Base-by-base conservation (phyloP, 192 early-diverging fungal species). In the Backusella luteola region DNA sequence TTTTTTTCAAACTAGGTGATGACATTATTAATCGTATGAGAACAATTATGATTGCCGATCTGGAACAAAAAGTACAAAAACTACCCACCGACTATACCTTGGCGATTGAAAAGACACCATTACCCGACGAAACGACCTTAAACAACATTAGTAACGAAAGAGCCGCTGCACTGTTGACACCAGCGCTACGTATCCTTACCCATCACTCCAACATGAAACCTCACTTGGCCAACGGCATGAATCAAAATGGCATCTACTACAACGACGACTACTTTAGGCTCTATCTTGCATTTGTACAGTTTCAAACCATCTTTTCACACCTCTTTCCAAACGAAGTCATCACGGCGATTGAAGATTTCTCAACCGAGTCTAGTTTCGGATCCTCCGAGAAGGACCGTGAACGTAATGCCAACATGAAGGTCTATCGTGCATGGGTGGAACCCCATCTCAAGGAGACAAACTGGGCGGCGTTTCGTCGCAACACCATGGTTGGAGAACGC, bases 161-260 rank as follows among this genome's bases (percentile, higher is more conserved):
- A 42, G 49, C 53, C 6, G 66, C 56, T 1, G 72, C 79, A 67
- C 66, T 71, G 1, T 69, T 84, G 26, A 71, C 71, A 39, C 82
- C 78, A 1, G 69, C 79, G 6, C 34, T 80, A 9, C 39, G 49
- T 15, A 75, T 80, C 9, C 69, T 84, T 9, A 78, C 76, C 4
- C 6, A 39, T 1, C 77, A 80, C 34, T 74, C 76, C 19, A 84
- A 80, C 52, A 74, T 80, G 79, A 84, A 84, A 72, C 82, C 82
- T 2, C 82, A 84, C 68, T 34, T 80, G 35, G 79, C 77, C 14
- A 84, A 84, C 26, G 82, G 82, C 5, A 84, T 84, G 82, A 84
- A 84, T 73, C 82, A 84, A 70, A 84, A 84, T 39, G 82, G 82
- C 32, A 84, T 84, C 14, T 80, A 84, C 44, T 84, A 84, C 74